Evolutionary conservation across 1,284 basidiomycete species (phyloP), one percentile per base, ranked within the genome.

Genomic region (Amylostereum chailletii): DNA sequence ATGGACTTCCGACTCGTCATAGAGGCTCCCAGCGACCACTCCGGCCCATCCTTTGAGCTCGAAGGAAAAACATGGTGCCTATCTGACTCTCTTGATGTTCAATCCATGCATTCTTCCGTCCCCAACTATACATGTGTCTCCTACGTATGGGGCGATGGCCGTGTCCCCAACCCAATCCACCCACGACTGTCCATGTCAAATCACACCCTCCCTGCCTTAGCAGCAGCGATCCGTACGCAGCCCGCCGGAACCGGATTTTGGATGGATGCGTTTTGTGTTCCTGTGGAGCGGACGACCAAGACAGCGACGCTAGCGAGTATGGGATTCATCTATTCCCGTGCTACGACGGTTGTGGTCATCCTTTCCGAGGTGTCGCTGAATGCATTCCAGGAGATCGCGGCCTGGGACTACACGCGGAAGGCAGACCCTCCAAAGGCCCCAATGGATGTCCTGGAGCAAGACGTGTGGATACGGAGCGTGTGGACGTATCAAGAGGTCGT

Each of bases 401-500:
- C 34, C 26, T 41, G 46, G 44, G 46, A 47, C 7, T 42, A 48
- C 11, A 38, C 44, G 4, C 30, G 4, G 10, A 7, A 38, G 31
- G 31, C 26, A 6, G 49, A 39, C 9, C 30, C 48, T 4, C 49
- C 54, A 19, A 32, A 45, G 30, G 52, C 40, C 3, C 40, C 52
- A 4, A 42, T 57, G 11, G 57, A 53, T 19, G 47, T 37, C 8
- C 47, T 62, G 41, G 57, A 62, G 33, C 39, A 47, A 27, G 57
- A 62, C 47, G 45, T 43, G 46, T 58, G 58, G 58, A 57, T 60
- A 34, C 53, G 53, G 8, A 60, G 56, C 46, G 56, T 59, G 6
- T 58, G 58, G 58, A 58, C 58, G 38, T 58, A 56, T 43, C 58
- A 60, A 46, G 58, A 58, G 47, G 47, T 58, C 32, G 53, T 55